phyloP scores from a whole-genome alignment of 1,284 basidiomycete genomes.

The Anthracocystis walkeri region DNA sequence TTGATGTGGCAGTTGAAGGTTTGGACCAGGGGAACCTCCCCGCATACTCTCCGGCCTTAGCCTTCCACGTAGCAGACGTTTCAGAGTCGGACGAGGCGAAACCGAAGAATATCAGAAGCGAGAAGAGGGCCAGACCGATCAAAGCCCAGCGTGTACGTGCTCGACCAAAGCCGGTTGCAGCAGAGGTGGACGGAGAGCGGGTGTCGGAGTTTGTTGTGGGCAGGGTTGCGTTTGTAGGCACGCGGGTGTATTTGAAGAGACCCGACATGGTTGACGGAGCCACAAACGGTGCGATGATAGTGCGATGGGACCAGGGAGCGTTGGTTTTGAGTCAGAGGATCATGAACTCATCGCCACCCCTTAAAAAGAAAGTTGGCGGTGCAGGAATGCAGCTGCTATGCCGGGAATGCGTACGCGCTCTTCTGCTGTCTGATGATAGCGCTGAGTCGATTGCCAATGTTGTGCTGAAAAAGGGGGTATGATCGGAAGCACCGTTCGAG shows the following conservation, averaged over 20 bases:
- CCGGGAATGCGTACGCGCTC: no score
- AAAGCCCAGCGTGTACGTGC: constrained; percentile 53
- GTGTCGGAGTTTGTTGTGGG: constrained; percentile 26
- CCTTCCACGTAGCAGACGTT: constrained; percentile 14
- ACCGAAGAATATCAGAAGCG: constrained; percentile 42
- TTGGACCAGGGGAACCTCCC: constrained; percentile 20
- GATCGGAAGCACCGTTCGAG: no score
- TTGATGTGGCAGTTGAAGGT: not conserved
- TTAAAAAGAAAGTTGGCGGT: no score
- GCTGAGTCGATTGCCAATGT: no score
- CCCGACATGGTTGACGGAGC: constrained; percentile 19
- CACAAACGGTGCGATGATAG: not conserved
- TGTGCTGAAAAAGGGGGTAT: no score
- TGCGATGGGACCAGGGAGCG: no score
- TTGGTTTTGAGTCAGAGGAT: not conserved
- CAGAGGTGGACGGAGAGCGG: constrained; percentile 6
- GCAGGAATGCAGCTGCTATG: no score
- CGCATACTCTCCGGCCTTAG: constrained; percentile 49
- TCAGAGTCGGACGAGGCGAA: constrained; percentile 26
- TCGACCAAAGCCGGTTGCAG: constrained; percentile 35
- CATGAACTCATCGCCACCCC: no score
- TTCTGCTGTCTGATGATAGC: no score
- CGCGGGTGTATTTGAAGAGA: constrained; percentile 40
- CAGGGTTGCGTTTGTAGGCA: constrained; percentile 28
- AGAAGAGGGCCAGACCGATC: constrained; percentile 25